Conservation (phyloP, 2,329 filamentous ascomycete species). For the Colletotrichum sp. region DNA sequence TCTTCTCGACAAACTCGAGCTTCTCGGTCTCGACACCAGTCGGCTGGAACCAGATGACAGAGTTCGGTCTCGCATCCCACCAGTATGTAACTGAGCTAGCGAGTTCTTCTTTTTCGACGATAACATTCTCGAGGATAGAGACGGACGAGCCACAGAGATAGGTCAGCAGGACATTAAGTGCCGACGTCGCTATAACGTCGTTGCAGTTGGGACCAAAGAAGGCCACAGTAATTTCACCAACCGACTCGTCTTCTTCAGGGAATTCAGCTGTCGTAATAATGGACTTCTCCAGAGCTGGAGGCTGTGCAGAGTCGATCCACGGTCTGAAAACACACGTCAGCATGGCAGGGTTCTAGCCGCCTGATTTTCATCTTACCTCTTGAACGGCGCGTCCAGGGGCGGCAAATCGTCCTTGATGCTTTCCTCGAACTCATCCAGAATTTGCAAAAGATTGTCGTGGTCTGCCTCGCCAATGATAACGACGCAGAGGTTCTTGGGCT, state of each 20-base stretch:
- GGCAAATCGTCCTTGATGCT: conserved; percentile 86
- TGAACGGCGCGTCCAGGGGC: conserved; percentile 75
- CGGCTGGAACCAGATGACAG: conserved; percentile 84
- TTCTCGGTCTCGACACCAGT: conserved; percentile 88
- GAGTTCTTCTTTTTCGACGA: conserved; percentile 93
- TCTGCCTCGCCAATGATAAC: conserved; percentile 93
- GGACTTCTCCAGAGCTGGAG: conserved; percentile 74
- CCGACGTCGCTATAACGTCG: conserved; percentile 70
- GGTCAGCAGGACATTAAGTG: conserved; percentile 78
- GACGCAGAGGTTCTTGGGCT: conserved; percentile 92
- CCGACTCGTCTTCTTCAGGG: conserved; percentile 94
- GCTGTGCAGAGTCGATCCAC: conserved; percentile 87
- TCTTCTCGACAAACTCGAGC: conserved; percentile 81
- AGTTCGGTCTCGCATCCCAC: conserved; percentile 80
- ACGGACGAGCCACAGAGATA: conserved; percentile 95
- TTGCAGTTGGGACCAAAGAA: conserved; percentile 88
- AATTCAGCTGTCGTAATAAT: conserved; percentile 84
- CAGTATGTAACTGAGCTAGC: conserved; percentile 84
- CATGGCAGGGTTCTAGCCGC: not conserved
- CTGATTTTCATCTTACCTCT: conserved; percentile 46
- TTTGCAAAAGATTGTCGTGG: conserved; percentile 78
- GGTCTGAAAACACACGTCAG: conserved; percentile 50
- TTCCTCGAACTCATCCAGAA: conserved; percentile 87
- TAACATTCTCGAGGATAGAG: conserved; percentile 85
- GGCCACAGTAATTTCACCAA: conserved; percentile 83